phyloP scores from a whole-genome alignment of 2,329 filamentous ascomycete genomes.

The Pestalotiopsis fici region DNA sequence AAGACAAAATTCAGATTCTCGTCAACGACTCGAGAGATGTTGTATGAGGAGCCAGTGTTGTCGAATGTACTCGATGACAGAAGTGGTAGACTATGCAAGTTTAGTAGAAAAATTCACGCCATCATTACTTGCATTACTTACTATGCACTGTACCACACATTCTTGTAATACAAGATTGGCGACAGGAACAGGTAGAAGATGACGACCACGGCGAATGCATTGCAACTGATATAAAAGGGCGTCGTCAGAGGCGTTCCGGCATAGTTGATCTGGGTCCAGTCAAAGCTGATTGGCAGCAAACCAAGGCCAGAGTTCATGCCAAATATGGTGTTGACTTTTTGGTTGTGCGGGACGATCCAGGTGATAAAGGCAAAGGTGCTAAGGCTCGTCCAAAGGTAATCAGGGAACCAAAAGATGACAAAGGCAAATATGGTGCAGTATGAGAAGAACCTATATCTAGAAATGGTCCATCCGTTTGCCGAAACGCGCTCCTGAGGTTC shows the following conservation, averaged over 20 bases:
- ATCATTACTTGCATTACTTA: neutral
- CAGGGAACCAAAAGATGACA: slow-evolving; percentile 24
- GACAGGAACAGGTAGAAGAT: slow-evolving; percentile 31
- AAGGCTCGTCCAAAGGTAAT: slow-evolving; percentile 21
- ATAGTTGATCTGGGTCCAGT: slow-evolving; percentile 35
- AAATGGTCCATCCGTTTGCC: slow-evolving; percentile 34
- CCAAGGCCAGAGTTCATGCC: slow-evolving; percentile 19
- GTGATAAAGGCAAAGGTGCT: slow-evolving; percentile 23
- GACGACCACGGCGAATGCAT: slow-evolving; percentile 26
- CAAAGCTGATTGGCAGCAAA: slow-evolving; percentile 29
- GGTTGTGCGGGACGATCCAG: slow-evolving; percentile 19
- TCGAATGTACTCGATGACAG: slow-evolving; percentile 29
- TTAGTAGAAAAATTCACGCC: neutral
- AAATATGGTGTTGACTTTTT: slow-evolving; percentile 20
- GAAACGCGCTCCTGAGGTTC: slow-evolving; percentile 26
- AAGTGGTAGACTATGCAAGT: slow-evolving; percentile 21
- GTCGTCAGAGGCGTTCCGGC: slow-evolving; percentile 27
- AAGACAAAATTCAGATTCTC: slow-evolving; percentile 26
- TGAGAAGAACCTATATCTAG: slow-evolving; percentile 34
- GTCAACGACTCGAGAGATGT: slow-evolving; percentile 29
- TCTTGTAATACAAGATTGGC: slow-evolving; percentile 31
- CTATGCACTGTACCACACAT: slow-evolving; percentile 32
- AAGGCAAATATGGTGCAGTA: slow-evolving; percentile 29
- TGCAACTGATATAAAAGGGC: slow-evolving; percentile 32
- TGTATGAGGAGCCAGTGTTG: slow-evolving; percentile 31